Base-by-base conservation (phyloP, 805 yeast species). In the Zygosaccharomyces bisporus region DNA sequence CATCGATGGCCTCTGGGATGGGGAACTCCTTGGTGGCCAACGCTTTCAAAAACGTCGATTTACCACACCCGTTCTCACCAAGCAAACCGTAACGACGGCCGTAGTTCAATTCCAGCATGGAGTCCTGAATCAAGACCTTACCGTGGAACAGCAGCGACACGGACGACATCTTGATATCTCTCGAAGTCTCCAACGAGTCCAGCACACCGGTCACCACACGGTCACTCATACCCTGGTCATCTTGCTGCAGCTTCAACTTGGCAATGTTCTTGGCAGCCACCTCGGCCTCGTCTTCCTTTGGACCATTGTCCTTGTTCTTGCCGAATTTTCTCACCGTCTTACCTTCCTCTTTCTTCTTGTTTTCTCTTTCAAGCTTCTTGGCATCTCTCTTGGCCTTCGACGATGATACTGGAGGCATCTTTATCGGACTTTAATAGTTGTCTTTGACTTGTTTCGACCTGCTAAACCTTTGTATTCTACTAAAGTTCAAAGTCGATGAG, bases 11-110 rank as follows among this genome's bases (percentile, higher is more conserved):
- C 54, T 83, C 93, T 34, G 99, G 98, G 57, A 91, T 77, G 47
- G 99, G 99, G 71, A 77, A 93, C 71, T 93, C 99, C 68, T 96
- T 81, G 41, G 95, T 95, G 47, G 98, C 97, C 58, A 93, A 69
- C 32, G 98, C 85, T 69, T 87, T 87, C 66, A 93, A 73, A 60
- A 93, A 82, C 18, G 99, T 93, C 38, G 97, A 89, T 72, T 93
- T 93, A 74, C 99, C 99, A 74, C 98, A 93, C 55, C 99, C 99
- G 69, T 93, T 93, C 71, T 90, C 98, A 63, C 99, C 99, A 63
- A 93, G 77, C 51, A 93, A 76, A 73, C 99, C 99, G 67, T 93
- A 93, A 71, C 96, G 83, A 74, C 97, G 85, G 66, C 98, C 99
- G 69, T 82, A 91, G 73, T 93, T 93, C 70, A 93, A 80, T 74